Conservation (phyloP, 495 filamentous ascomycete species). For the Xeromyces bisporus region DNA sequence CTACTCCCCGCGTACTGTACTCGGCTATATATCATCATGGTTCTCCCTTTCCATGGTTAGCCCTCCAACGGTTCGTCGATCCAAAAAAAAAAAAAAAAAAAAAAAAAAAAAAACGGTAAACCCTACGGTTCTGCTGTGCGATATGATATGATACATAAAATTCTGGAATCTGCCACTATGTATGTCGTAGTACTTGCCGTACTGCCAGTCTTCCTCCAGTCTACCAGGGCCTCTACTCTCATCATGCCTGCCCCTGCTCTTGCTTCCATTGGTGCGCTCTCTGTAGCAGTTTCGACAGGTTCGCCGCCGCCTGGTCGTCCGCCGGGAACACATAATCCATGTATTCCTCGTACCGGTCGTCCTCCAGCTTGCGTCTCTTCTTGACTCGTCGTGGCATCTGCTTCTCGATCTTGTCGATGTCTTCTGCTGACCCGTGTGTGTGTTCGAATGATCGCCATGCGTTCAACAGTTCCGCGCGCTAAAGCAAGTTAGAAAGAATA, state of each 20-base stretch:
- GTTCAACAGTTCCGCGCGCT: constrained; percentile 72
- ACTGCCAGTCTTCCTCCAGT: too few relatives aligned
- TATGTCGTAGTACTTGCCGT: too few relatives aligned
- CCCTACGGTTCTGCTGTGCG: too few relatives aligned
- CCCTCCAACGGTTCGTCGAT: too few relatives aligned
- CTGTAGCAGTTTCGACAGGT: constrained; percentile 65
- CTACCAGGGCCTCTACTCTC: too few relatives aligned
- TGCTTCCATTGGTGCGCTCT: constrained; percentile 87
- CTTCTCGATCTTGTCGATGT: constrained; percentile 69
- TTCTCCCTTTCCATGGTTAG: too few relatives aligned
- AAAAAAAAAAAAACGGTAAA: too few relatives aligned
- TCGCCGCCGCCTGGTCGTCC: constrained; percentile 76
- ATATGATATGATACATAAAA: too few relatives aligned
- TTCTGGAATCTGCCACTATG: too few relatives aligned
- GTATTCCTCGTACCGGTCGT: constrained; percentile 94
- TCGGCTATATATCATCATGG: too few relatives aligned
- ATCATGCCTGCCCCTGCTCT: constrained; percentile 19
- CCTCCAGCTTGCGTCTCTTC: constrained; percentile 84
- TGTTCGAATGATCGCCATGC: constrained; percentile 85
- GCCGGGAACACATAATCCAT: constrained; percentile 95
- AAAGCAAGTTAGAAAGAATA: constrained; percentile 14
- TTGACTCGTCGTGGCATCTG: constrained; percentile 91
- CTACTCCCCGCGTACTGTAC: too few relatives aligned
- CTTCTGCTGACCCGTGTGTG: constrained; percentile 59
- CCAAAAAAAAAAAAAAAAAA: too few relatives aligned